A percentile compares a stretch with the other conserved stretches of the same genome.
These are phyloP conservation scores for Venustampulla echinocandica DNA, from an alignment of 495 filamentous ascomycete genomes.

Conservation along the genomic window DNA sequence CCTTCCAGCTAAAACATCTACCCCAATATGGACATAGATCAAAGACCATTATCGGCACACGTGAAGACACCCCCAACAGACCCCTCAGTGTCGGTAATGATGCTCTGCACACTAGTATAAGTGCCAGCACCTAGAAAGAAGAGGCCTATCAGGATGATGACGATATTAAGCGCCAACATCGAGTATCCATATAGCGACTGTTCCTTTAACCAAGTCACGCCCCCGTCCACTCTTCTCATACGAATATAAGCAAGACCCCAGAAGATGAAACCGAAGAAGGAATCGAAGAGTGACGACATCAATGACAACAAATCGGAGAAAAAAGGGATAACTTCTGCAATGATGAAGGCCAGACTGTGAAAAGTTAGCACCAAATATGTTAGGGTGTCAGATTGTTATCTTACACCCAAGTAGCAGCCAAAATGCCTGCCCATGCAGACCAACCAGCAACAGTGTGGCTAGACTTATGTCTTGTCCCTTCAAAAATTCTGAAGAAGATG, in stretches of 20 bases:
- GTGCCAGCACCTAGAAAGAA: conserved; percentile 72
- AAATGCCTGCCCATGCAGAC: conserved; percentile 65
- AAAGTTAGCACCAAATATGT: background rate
- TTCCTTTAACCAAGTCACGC: conserved; percentile 47
- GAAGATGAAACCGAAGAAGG: conserved; percentile 91
- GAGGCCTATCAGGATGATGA: conserved; percentile 61
- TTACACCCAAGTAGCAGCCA: conserved; percentile 62
- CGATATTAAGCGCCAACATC: conserved; percentile 55
- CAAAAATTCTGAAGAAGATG: conserved; percentile 77
- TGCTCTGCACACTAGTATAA: conserved; percentile 65
- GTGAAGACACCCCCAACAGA: conserved; percentile 51
- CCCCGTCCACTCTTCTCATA: conserved; percentile 65
- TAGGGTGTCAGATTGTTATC: conserved; percentile 43
- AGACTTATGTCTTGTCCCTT: conserved; percentile 64
- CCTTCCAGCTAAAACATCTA: too few species aligned
- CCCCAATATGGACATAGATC: conserved; percentile 6
- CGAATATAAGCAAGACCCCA: conserved; percentile 84
- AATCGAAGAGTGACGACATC: conserved; percentile 86
- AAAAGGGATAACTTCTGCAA: conserved; percentile 85
- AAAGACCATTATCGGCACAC: conserved; percentile 54
- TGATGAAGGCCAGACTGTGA: conserved; percentile 33
- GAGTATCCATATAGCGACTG: conserved; percentile 53
- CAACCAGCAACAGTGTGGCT: conserved; percentile 77
- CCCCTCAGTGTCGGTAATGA: conserved; percentile 49
- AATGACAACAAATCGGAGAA: conserved; percentile 75